Conservation (phyloP, 2,329 filamentous ascomycete genomes). For the Fusarium robinianum region DNA sequence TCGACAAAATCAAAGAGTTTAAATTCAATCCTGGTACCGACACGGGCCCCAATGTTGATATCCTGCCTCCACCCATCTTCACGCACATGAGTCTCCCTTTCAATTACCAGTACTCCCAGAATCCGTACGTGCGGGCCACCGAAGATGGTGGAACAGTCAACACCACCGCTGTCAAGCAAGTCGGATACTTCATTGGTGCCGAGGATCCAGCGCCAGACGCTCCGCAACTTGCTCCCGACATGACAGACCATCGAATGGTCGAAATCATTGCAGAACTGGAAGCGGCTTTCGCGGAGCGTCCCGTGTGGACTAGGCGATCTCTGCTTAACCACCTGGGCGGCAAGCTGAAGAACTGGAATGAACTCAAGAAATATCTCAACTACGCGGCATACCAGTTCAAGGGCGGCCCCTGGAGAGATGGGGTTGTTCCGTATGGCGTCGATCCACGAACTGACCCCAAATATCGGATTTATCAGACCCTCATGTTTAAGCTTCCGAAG, state of each 20-base stretch:
- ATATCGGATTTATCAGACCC: conserved; percentile 83
- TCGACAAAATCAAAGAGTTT: conserved; percentile 63
- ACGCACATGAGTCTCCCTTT: conserved; percentile 76
- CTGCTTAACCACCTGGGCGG: conserved; percentile 72
- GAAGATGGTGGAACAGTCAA: conserved; percentile 61
- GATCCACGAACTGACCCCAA: conserved; percentile 80
- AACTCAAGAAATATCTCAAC: conserved; percentile 75
- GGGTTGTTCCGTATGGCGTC: conserved; percentile 80
- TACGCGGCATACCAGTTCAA: conserved; percentile 92
- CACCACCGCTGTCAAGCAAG: conserved; percentile 61
- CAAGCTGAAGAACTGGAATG: conserved; percentile 56
- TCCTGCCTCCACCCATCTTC: conserved; percentile 80
- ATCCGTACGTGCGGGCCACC: conserved; percentile 72
- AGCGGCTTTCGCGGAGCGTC: conserved; percentile 70
- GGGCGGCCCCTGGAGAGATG: conserved; percentile 89
- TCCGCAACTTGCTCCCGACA: conserved; percentile 63
- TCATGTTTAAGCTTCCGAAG: conserved; percentile 77
- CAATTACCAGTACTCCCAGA: conserved; percentile 83
- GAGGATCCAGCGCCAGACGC: conserved; percentile 64
- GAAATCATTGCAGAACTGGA: conserved; percentile 67
- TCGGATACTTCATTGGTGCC: conserved; percentile 62
- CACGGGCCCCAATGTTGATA: conserved; percentile 63
- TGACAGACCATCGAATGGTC: conserved; percentile 64
- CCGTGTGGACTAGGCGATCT: conserved; percentile 84
- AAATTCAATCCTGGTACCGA: conserved; percentile 67